Evolutionary conservation across 2,329 filamentous ascomycete species (phyloP).

Genomic region (Cercospora zeina): DNA sequence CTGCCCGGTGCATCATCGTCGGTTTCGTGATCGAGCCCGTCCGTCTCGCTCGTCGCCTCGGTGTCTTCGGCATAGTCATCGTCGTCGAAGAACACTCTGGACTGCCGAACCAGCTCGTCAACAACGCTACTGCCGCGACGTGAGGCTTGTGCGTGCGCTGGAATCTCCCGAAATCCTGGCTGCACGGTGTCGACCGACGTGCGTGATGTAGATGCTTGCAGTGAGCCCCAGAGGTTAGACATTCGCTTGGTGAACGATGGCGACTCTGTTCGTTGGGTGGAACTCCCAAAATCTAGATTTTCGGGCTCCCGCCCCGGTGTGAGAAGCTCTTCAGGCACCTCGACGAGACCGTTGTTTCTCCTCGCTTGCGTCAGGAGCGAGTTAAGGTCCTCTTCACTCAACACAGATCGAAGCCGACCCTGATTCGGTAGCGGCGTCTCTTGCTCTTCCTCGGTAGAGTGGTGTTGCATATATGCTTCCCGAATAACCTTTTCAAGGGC

Average conservation of each 20-base stretch:
- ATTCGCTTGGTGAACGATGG: slow-evolving; percentile 39
- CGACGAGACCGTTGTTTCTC: slow-evolving; percentile 35
- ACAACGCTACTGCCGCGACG: slow-evolving; percentile 42
- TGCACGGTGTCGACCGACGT: slow-evolving; percentile 31
- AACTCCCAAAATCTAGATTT: slow-evolving; percentile 20
- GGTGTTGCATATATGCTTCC: slow-evolving; percentile 53
- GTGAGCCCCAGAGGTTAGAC: slow-evolving; percentile 34
- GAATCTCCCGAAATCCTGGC: slow-evolving; percentile 21
- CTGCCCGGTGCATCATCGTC: slow-evolving; percentile 14
- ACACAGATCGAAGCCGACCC: slow-evolving; percentile 38
- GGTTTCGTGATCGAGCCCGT: slow-evolving; percentile 17
- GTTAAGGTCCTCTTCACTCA: slow-evolving; percentile 52
- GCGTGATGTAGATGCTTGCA: slow-evolving; percentile 26
- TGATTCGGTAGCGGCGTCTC: slow-evolving; percentile 32
- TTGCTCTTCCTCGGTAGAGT: slow-evolving; percentile 36
- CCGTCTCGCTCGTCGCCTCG: slow-evolving; percentile 18
- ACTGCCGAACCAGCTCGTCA: slow-evolving; percentile 50
- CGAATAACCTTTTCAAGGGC: slow-evolving; percentile 73
- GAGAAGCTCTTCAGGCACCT: slow-evolving; percentile 32
- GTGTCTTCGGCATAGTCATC: slow-evolving; percentile 44
- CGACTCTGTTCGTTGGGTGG: slow-evolving; percentile 29
- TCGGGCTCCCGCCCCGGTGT: slow-evolving; percentile 28
- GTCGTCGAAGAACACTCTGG: slow-evolving; percentile 51
- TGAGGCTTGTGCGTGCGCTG: slow-evolving; percentile 19
- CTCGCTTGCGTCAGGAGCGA: slow-evolving; percentile 43